Conservation (phyloP, 805 yeast genomes). For the Wickerhamiella alocasiicola region DNA sequence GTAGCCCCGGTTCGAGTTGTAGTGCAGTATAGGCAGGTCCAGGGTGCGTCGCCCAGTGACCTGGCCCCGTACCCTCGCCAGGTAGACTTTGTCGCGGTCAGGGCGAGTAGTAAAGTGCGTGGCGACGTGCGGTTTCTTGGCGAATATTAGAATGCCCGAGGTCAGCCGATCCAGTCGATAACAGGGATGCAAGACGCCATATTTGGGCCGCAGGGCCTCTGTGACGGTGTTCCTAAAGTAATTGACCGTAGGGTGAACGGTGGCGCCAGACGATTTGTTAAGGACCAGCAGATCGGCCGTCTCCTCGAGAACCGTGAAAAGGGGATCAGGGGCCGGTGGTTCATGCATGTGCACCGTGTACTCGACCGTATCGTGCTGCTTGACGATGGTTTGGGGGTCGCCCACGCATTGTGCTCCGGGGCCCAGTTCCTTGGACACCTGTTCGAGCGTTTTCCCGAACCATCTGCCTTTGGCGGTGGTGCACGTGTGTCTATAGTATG, state of each 20-base stretch:
- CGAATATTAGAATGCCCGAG: constrained; percentile 22
- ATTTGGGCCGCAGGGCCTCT: constrained; percentile 15
- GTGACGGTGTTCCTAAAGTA: constrained; percentile 47
- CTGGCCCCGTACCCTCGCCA: constrained; percentile 9
- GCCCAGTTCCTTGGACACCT: constrained; percentile 17
- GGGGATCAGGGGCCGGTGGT: constrained; percentile 52
- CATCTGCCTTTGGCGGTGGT: constrained; percentile 22
- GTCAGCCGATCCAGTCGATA: constrained; percentile 22
- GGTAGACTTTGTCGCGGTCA: constrained; percentile 8
- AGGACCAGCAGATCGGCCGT: constrained; percentile 62
- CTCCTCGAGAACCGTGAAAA: constrained; percentile 52
- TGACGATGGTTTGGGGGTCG: constrained; percentile 31
- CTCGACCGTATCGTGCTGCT: constrained; percentile 70
- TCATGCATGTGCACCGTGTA: constrained; percentile 82
- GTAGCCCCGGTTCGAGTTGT: constrained; percentile 21
- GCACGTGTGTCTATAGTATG: constrained; percentile 17
- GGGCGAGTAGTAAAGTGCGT: constrained; percentile 4
- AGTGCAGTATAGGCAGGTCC: constrained; percentile 16
- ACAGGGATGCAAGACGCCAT: constrained; percentile 20
- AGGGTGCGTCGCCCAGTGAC: background rate
- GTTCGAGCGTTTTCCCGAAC: constrained; percentile 16
- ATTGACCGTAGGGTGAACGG: constrained; percentile 87
- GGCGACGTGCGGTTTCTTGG: constrained; percentile 13
- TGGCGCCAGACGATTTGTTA: constrained; percentile 87
- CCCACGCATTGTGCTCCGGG: constrained; percentile 12